Evolutionary conservation across 768 basidiomycete genomes (phyloP).

Genomic region (Termitomyces titanicus): DNA sequence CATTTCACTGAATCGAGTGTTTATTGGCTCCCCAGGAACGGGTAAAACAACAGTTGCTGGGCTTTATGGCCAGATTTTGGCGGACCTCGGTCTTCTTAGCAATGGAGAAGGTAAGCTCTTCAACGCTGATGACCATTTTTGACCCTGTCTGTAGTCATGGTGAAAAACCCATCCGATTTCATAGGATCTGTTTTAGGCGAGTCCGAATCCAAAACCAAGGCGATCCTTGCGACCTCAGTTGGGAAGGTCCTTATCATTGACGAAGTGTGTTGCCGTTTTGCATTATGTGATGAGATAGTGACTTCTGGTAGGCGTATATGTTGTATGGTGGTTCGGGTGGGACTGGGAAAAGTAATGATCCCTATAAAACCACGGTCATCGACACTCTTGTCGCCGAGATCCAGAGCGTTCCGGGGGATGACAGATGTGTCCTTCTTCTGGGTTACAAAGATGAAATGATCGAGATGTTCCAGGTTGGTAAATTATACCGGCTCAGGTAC

Average conservation of each 20-base stretch:
- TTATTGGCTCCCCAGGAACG: constrained; percentile 7
- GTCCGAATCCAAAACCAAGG: background rate
- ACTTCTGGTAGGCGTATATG: background rate
- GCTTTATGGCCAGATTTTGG: background rate
- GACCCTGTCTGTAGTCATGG: background rate
- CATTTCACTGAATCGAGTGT: background rate
- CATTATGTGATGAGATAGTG: background rate
- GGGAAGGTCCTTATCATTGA: constrained; percentile 1
- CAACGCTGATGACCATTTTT: background rate
- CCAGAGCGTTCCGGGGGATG: constrained; percentile 65
- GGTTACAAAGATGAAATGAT: constrained; percentile 65
- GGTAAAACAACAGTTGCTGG: constrained; percentile 7
- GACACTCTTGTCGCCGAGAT: constrained; percentile 76
- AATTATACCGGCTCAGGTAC: background rate
- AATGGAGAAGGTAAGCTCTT: background rate
- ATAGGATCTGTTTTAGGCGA: background rate
- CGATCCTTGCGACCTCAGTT: background rate
- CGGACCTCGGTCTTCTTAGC: background rate
- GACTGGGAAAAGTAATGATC: constrained; percentile 27
- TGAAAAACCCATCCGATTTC: constrained; percentile 1
- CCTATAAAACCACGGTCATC: constrained; percentile 64
- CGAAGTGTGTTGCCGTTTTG: background rate
- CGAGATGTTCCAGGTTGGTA: constrained; percentile 69
- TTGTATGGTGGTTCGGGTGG: background rate
- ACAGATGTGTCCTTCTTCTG: constrained; percentile 61